Base-by-base conservation (phyloP, 768 basidiomycete genomes). In the Hemileccinum impolitum region DNA sequence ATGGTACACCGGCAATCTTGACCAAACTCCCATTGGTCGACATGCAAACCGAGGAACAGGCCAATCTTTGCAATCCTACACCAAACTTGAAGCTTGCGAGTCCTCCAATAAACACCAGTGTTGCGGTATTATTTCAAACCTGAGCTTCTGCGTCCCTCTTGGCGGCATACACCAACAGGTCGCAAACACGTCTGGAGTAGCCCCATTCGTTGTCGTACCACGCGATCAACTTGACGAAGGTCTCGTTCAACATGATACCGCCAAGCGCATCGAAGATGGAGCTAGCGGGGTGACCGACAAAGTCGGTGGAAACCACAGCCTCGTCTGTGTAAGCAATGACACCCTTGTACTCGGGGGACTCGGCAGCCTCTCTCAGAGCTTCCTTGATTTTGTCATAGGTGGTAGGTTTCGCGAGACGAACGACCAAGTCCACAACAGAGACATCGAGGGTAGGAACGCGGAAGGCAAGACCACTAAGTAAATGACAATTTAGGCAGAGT, bases 131-230 rank as follows among this genome's bases (percentile, higher is more conserved):
- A 15, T 9, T 30, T 56, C 48, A 66, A 54, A 50, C 46, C 38
- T 54, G 49, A 21, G 58, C 62, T 32, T 60, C 58, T 11, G 64
- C 67, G 56, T 96, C 94, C 70, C 81, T 79, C 74, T 79, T 77
- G 53, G 94, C 90, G 53, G 82, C 85, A 73, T 70, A 91, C 56
- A 82, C 74, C 67, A 98, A 73, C 48, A 98, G 80, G 69, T 98
- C 95, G 72, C 85, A 84, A 46, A 95, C 94, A 67, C 94, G 86
- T 69, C 75, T 82, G 39, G 92, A 94, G 84, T 96, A 97, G 17
- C 92, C 87, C 86, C 85, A 91, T 73, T 93, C 89, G 72, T 92
- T 93, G 73, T 91, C 89, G 77, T 91, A 94, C 93, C 94, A 96
- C 37, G 89, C 68, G 67, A 98, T 85, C 63, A 96, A 82, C 82